Evolutionary conservation across 495 filamentous ascomycete species (phyloP).

Genomic region (Wilcoxina mikolae): DNA sequence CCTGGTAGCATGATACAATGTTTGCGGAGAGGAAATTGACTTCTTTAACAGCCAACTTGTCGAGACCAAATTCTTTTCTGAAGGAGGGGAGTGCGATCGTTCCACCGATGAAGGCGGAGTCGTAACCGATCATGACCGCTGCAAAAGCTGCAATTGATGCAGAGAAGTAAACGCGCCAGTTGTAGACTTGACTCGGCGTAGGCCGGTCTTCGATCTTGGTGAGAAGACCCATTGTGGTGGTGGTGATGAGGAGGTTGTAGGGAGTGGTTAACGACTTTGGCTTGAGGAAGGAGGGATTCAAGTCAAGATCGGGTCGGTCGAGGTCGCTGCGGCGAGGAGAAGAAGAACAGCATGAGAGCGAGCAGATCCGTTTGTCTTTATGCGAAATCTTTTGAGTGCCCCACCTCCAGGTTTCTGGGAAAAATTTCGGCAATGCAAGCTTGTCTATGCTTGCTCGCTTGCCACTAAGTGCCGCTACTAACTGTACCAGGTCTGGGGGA

Average conservation of each 20-base stretch:
- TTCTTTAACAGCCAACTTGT: slow-evolving; percentile 30
- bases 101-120: slow-evolving; percentile 55
- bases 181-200: slow-evolving; percentile 51
- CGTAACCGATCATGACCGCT: slow-evolving; percentile 60
- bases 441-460: neutral
- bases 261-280: neutral
- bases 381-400: neutral
- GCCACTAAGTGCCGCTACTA: neutral
- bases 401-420: neutral
- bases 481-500: neutral
- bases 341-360: neutral
- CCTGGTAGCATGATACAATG: slow-evolving; percentile 55
- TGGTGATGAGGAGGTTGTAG: neutral
- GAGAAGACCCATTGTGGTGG: slow-evolving; percentile 2
- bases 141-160: slow-evolving; percentile 51
- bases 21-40: slow-evolving; percentile 44
- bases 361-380: neutral
- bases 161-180: slow-evolving; percentile 54
- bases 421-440: neutral
- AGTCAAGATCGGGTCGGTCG: neutral
- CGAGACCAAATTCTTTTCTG: slow-evolving; percentile 41
- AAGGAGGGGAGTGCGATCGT: slow-evolving; percentile 49
- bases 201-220: slow-evolving; percentile 6
- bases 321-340: neutral
- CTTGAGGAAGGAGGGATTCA: neutral